These are phyloP conservation scores for Flaveria trinervia DNA, from an alignment of 129 eudicot genomes.

Conservation along the genomic window DNA sequence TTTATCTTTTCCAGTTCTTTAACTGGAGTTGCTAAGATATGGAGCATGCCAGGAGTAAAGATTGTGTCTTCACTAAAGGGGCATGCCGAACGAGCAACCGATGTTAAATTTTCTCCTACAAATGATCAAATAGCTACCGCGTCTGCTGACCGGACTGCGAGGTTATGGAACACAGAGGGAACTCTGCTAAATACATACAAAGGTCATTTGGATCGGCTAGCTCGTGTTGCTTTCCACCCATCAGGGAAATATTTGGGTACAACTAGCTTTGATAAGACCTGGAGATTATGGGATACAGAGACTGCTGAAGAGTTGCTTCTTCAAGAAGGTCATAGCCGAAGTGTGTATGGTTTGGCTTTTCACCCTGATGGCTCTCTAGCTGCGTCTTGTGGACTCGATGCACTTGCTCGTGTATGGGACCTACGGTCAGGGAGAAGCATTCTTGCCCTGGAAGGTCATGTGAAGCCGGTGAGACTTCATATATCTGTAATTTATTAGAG, in stretches of 20 bases:
- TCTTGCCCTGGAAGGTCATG: slow-evolving; percentile 96
- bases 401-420: slow-evolving; percentile 99
- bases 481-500: background rate
- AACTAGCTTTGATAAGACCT: slow-evolving; percentile 85
- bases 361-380: slow-evolving; percentile 91
- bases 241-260: slow-evolving; percentile 93
- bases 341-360: slow-evolving; percentile 83
- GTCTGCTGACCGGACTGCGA: slow-evolving; percentile 95
- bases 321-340: slow-evolving; percentile 98
- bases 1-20: slow-evolving; percentile 48
- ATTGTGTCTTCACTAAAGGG: slow-evolving; percentile 64
- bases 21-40: slow-evolving; percentile 78
- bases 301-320: slow-evolving; percentile 85
- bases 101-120: slow-evolving; percentile 79
- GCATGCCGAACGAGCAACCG: slow-evolving; percentile 90
- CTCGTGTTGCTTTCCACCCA: slow-evolving; percentile 94
- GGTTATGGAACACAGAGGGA: slow-evolving; percentile 76
- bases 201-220: slow-evolving; percentile 94
- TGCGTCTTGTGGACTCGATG: slow-evolving; percentile 90
- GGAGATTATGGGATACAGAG: slow-evolving; percentile 97
- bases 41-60: slow-evolving; percentile 80
- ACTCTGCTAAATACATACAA: slow-evolving; percentile 59
- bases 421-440: slow-evolving; percentile 89
- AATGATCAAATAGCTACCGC: slow-evolving; percentile 75
- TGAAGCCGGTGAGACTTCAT: slow-evolving; percentile 68